Percentiles rank a stretch among this genome's conserved stretches.
Conservation (phyloP, 805 yeast genomes). For the Metschnikowia corniflorae region DNA sequence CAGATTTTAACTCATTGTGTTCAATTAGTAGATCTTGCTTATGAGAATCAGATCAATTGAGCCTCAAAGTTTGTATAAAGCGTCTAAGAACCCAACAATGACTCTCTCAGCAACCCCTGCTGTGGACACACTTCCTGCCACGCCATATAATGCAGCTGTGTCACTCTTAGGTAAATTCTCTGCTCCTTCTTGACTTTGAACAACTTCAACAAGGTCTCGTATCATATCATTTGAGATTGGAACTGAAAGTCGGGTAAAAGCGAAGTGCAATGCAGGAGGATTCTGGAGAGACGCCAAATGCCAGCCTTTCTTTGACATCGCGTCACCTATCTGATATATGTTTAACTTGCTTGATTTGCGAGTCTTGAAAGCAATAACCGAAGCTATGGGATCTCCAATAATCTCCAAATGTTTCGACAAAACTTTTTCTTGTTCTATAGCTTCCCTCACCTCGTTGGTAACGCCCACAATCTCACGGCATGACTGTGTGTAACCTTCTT, state of each 20-base stretch:
- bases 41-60: too few species aligned
- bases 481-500: constrained; percentile 69
- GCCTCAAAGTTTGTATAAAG: constrained; percentile 60
- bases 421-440: constrained; percentile 43
- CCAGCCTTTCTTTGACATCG: constrained; percentile 71
- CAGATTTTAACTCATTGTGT: too few species aligned
- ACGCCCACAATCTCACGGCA: constrained; percentile 66
- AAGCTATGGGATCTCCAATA: constrained; percentile 80
- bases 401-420: constrained; percentile 53
- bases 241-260: constrained; percentile 71
- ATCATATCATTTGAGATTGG: constrained; percentile 59
- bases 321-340: constrained; percentile 78
- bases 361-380: constrained; percentile 79
- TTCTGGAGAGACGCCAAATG: constrained; percentile 82
- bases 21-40: too few species aligned
- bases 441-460: constrained; percentile 52
- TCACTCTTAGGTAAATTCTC: constrained; percentile 40
- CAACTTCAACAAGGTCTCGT: constrained; percentile 44
- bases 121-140: constrained; percentile 87
- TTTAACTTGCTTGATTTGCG: constrained; percentile 37
- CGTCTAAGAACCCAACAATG: constrained; percentile 77
- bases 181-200: constrained; percentile 35
- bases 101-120: constrained; percentile 78
- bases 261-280: constrained; percentile 90
- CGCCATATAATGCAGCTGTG: constrained; percentile 91